A percentile compares a stretch with the other conserved stretches of the same genome.
Evolutionary conservation across 805 yeast genomes (phyloP).

Genomic region (Wickerhamomyces chaumierensis): DNA sequence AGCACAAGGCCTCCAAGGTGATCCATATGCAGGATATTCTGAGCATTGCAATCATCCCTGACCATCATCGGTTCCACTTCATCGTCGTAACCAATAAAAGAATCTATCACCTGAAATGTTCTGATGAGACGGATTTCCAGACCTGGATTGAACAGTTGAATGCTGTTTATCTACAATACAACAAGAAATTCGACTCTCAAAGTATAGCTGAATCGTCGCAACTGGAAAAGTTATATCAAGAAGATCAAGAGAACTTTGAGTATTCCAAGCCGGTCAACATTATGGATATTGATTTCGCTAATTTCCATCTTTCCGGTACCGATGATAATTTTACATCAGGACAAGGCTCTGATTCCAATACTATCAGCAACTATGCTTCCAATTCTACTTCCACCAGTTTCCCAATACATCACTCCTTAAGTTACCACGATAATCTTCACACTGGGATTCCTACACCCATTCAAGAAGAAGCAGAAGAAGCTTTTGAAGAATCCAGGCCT

Average conservation of each 20-base stretch:
- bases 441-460: constrained; percentile 4
- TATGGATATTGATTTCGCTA: constrained; percentile 3
- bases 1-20: constrained; percentile 26
- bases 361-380: background rate
- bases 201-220: background rate
- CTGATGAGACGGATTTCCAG: constrained; percentile 10
- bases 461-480: constrained; percentile 3
- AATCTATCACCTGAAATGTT: constrained; percentile 14
- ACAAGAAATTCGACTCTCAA: background rate
- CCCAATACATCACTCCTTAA: no score
- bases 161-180: constrained; percentile 9
- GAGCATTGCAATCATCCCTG: constrained; percentile 13
- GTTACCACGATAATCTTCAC: no score
- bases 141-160: constrained; percentile 12
- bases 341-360: constrained; percentile 4
- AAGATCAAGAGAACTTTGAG: background rate
- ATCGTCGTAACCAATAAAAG: constrained; percentile 13
- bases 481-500: no score
- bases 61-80: constrained; percentile 12
- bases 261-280: background rate
- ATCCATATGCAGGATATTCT: constrained; percentile 13
- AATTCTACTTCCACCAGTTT: constrained; percentile 5
- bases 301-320: constrained; percentile 13
- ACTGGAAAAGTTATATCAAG: constrained; percentile 1
- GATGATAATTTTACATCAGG: constrained; percentile 18